Conservation (phyloP, 1,139 yeast genomes). For the Saccharomyces hybrid region DNA sequence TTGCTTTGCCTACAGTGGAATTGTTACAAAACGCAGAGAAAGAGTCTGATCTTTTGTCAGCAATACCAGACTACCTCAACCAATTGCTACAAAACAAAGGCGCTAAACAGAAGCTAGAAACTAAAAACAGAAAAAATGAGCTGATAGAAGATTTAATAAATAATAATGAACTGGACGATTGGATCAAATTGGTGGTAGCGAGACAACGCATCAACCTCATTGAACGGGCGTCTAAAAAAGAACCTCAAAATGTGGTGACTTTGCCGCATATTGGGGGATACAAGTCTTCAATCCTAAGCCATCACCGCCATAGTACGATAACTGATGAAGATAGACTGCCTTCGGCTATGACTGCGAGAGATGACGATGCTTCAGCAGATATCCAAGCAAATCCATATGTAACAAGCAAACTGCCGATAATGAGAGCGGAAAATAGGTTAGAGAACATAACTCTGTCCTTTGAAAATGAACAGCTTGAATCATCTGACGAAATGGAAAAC, state of each 20-base stretch:
- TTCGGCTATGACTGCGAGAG: constrained; percentile 4
- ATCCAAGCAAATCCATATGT: constrained; percentile 4
- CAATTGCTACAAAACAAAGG: constrained; percentile 18
- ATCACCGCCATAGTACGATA: not conserved
- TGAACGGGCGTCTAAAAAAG: constrained; percentile 16
- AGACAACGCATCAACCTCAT: constrained; percentile 24
- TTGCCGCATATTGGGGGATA: constrained; percentile 27
- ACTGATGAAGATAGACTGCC: constrained; percentile 1
- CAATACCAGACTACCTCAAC: constrained; percentile 32
- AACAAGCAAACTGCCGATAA: constrained; percentile 20
- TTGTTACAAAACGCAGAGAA: constrained; percentile 14
- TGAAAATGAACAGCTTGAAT: constrained; percentile 13
- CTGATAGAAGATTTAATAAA: constrained; percentile 27
- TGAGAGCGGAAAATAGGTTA: constrained; percentile 21
- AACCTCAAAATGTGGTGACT: constrained; percentile 13
- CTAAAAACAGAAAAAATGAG: constrained; percentile 13
- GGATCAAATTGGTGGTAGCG: constrained; percentile 25
- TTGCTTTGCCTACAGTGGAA: constrained; percentile 33
- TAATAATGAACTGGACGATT: constrained; percentile 29
- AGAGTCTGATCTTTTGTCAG: constrained; percentile 15
- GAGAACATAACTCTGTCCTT: constrained; percentile 26
- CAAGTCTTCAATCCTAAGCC: constrained; percentile 20
- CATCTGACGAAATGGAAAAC: not conserved
- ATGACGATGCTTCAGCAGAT: not conserved
- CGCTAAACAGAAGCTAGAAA: constrained; percentile 9